Conservation (phyloP, 1,284 basidiomycete genomes). For the Serendipita sp. region DNA sequence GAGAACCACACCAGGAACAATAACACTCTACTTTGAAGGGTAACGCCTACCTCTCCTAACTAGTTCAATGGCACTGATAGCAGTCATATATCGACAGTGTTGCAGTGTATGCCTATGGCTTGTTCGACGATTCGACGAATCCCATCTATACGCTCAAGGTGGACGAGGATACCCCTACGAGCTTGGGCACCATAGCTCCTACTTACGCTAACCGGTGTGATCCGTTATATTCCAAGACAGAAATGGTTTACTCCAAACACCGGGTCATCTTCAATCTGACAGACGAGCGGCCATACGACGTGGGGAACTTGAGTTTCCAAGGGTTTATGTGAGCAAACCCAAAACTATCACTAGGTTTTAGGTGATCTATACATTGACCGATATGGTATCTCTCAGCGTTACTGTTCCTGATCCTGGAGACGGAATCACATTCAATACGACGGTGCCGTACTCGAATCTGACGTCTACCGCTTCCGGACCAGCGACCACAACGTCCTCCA, state of each 20-base stretch:
- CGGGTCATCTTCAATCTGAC: not conserved
- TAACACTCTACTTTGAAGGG: constrained; percentile 2
- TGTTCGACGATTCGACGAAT: not conserved
- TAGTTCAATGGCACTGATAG: too few species aligned
- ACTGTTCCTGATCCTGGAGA: too few species aligned
- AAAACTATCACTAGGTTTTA: too few species aligned
- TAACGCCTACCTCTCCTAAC: not conserved
- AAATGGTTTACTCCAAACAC: not conserved
- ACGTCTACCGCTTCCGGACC: too few species aligned
- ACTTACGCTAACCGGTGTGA: too few species aligned
- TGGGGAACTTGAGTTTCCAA: not conserved
- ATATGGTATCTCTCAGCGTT: too few species aligned
- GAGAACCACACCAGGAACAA: not conserved
- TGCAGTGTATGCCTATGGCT: not conserved
- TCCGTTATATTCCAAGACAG: not conserved
- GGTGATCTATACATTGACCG: too few species aligned
- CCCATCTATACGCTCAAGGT: not conserved
- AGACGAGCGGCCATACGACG: not conserved
- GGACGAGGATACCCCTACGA: not conserved
- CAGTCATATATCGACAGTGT: not conserved
- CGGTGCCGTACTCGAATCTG: too few species aligned
- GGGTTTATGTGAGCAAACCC: not conserved
- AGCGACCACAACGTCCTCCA: too few species aligned
- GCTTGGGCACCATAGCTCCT: not conserved
- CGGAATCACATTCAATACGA: too few species aligned